These are phyloP conservation scores for Persicaria tinctoria DNA, from an alignment of 148 eudicot genomes.

Conservation along the genomic window DNA sequence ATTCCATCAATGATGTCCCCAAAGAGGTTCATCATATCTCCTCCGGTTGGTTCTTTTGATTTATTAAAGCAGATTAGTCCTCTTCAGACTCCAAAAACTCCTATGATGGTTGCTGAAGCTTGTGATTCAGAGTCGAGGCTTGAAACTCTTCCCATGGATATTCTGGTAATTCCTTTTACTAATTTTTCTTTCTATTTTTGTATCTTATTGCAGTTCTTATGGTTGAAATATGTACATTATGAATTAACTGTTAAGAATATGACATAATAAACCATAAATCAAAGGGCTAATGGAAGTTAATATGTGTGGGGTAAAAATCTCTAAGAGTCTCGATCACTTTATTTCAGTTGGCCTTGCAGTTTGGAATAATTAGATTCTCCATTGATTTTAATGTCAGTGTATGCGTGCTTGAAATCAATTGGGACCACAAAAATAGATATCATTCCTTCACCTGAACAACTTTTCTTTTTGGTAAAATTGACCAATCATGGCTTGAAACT, in stretches of 20 bases:
- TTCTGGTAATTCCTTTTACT: constrained; percentile 48
- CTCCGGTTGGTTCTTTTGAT: constrained; percentile 25
- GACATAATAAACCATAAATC: background rate
- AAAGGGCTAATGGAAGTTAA: background rate
- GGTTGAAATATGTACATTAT: background rate
- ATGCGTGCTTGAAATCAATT: background rate
- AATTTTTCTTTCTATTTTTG: background rate
- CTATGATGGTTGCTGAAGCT: constrained; percentile 26
- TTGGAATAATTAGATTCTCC: background rate
- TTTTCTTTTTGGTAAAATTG: background rate
- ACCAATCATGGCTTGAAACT: background rate
- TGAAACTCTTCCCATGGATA: constrained; percentile 82
- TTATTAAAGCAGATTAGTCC: constrained; percentile 29
- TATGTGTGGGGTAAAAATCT: background rate
- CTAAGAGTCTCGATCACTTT: background rate
- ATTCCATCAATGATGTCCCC: constrained; percentile 52
- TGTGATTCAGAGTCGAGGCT: constrained; percentile 65
- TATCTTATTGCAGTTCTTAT: background rate
- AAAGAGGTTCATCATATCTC: constrained; percentile 34
- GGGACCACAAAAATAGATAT: background rate
- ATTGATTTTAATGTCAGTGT: background rate
- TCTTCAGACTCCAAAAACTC: constrained; percentile 75
- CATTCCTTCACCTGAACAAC: background rate
- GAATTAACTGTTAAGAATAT: background rate
- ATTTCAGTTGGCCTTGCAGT: background rate